Base-by-base conservation (phyloP, 768 basidiomycete genomes). In the Mycena maculata region DNA sequence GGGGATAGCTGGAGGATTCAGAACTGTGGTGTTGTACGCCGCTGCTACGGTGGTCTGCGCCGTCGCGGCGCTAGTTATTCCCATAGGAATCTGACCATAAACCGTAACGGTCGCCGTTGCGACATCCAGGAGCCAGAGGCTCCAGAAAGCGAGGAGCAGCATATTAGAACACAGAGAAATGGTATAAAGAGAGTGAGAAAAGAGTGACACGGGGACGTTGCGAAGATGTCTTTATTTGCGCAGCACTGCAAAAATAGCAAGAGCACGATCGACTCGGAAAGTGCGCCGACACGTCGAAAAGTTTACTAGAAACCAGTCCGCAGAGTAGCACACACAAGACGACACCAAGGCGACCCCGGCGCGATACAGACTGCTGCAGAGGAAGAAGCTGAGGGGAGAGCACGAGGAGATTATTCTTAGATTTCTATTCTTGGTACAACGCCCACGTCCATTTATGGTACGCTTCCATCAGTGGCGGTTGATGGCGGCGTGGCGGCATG, bases 11-110 rank as follows among this genome's bases (percentile, higher is more conserved):
- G 80, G 79, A 2, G 78, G 73, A 6, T 70, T 64, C 42, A 80
- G 65, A 13, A 72, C 70, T 0, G 75, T 76, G 16, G 68, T 71
- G 41, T 80, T 75, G 54, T 79, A 79, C 25, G 78, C 77, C 33
- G 67, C 74, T 33, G 72, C 71, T 53, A 52, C 70, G 36, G 76
- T 76, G 38, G 76, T 76, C 4, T 67, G 68, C 8, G 77, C 63
- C 18, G 70, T 27, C 6, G 69, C 54, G 16, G 74, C 71, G 48
- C 72, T 68, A 16, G 66, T 57, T 7, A 76, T 72, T 42, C 73
- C 75, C 16, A 76, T 39, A 16, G 74, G 67, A 30, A 72, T 33
- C 50, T 78, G 78, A 38, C 68, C 56, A 59, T 79, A 79, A 4
- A 77, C 72, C 3, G 78, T 79, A 11, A 78, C 71, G 5, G 71